A percentile compares a stretch with the other conserved stretches of the same genome.
Conservation (phyloP, 805 yeast genomes). For the Saccharomycopsis malanga region DNA sequence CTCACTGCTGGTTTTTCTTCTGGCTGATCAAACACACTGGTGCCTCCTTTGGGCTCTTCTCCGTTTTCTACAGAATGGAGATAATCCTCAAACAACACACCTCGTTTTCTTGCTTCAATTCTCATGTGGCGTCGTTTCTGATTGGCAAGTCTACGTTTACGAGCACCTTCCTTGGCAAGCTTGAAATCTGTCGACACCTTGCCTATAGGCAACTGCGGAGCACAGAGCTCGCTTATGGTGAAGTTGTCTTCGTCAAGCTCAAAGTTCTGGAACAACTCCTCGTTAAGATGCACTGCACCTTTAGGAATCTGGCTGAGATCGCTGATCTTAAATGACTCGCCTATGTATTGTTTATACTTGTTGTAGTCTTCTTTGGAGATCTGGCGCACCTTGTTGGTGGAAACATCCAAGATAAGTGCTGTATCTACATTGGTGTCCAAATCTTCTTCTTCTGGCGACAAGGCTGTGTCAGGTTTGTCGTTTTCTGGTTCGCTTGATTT, state of each 20-base stretch:
- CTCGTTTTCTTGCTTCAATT: slow-evolving; percentile 34
- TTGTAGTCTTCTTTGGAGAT: slow-evolving; percentile 21
- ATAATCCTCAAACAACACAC: slow-evolving; percentile 30
- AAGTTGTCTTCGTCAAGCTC: slow-evolving; percentile 46
- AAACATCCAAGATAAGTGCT: slow-evolving; percentile 5
- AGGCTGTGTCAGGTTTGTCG: neutral
- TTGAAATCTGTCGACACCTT: slow-evolving; percentile 50
- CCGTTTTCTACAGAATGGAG: slow-evolving; percentile 23
- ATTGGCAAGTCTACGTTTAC: slow-evolving; percentile 29
- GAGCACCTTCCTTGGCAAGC: slow-evolving; percentile 47
- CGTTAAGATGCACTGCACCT: slow-evolving; percentile 32
- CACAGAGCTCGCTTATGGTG: slow-evolving; percentile 66
- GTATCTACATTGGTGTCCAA: neutral
- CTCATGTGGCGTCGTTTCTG: slow-evolving; percentile 33
- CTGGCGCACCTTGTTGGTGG: slow-evolving; percentile 9
- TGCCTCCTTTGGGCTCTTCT: slow-evolving; percentile 11
- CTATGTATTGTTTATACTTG: slow-evolving; percentile 21
- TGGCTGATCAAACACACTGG: neutral
- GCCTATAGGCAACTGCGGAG: slow-evolving; percentile 61
- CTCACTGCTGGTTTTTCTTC: neutral
- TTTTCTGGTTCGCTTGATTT: neutral
- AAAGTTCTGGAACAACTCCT: slow-evolving; percentile 37
- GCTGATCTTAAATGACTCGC: slow-evolving; percentile 30
- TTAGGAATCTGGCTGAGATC: slow-evolving; percentile 32
- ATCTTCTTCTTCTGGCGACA: neutral